Conservation (phyloP, 2,329 filamentous ascomycete genomes). For the Claviceps africana region DNA sequence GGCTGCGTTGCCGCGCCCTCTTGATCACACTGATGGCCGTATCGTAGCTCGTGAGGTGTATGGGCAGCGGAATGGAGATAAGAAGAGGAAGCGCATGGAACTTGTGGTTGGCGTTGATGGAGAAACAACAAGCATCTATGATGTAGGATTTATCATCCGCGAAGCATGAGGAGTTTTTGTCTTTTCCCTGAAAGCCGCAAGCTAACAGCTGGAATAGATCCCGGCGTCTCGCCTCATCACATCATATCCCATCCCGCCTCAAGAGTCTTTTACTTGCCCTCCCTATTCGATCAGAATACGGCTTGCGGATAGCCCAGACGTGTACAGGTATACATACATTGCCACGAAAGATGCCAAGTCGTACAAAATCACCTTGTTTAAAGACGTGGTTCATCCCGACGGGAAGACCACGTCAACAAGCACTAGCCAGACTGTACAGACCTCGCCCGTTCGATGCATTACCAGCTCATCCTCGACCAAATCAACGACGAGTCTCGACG, state of each 20-base stretch:
- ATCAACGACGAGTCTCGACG: conserved; percentile 14
- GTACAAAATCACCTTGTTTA: conserved; percentile 44
- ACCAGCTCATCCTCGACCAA: conserved; percentile 16
- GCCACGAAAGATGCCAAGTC: conserved; percentile 35
- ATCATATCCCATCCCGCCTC: conserved; percentile 52
- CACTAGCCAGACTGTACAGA: conserved; percentile 27
- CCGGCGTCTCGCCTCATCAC: conserved; percentile 47
- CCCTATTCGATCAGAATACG: conserved; percentile 44
- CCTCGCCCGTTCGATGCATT: conserved; percentile 22
- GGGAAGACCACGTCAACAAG: conserved; percentile 39
- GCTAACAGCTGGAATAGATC: conserved; percentile 28
- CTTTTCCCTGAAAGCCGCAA: not conserved
- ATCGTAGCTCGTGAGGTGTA: conserved; percentile 48
- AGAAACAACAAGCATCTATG: conserved; percentile 51
- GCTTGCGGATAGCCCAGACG: conserved; percentile 30
- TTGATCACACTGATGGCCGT: conserved; percentile 35
- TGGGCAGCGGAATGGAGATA: conserved; percentile 41
- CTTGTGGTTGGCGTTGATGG: conserved; percentile 50
- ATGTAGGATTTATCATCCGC: conserved; percentile 30
- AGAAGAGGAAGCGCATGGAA: conserved; percentile 50
- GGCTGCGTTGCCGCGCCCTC: conserved; percentile 42
- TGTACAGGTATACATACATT: conserved; percentile 47
- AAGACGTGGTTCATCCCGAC: conserved; percentile 37
- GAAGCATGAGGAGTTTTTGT: not conserved
- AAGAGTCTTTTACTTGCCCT: conserved; percentile 48